These are phyloP conservation scores for Backusella sp. DNA, from an alignment of 192 early-diverging fungal species.

Conservation along the genomic window DNA sequence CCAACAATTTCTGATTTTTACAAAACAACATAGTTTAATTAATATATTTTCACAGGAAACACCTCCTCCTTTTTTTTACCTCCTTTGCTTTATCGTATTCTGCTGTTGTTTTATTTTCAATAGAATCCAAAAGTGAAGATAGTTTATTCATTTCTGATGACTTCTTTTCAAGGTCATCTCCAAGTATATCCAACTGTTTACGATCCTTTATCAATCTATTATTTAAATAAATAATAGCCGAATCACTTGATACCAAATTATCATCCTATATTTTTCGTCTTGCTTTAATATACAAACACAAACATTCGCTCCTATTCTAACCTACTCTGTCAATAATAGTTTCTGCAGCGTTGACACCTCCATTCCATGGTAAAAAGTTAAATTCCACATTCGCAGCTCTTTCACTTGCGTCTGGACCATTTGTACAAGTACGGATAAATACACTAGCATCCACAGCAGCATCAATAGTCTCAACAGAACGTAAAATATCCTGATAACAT, in stretches of 20 bases:
- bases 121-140: slow-evolving; percentile 50
- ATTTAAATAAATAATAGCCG: slow-evolving; percentile 57
- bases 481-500: slow-evolving; percentile 33
- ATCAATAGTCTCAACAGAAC: slow-evolving; percentile 47
- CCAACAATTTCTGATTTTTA: slow-evolving; percentile 48
- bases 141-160: slow-evolving; percentile 50
- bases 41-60: not conserved
- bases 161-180: slow-evolving; percentile 48
- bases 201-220: slow-evolving; percentile 65
- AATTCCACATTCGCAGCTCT: slow-evolving; percentile 21
- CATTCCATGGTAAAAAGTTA: slow-evolving; percentile 36
- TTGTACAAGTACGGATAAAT: slow-evolving; percentile 44
- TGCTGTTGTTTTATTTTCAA: slow-evolving; percentile 26
- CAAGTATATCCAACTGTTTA: slow-evolving; percentile 46
- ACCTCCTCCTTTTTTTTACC: not conserved
- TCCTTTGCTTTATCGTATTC: slow-evolving; percentile 62
- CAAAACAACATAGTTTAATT: not conserved
- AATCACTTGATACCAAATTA: slow-evolving; percentile 57
- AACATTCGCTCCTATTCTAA: not conserved
- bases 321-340: slow-evolving; percentile 32
- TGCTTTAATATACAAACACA: not conserved
- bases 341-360: slow-evolving; percentile 21
- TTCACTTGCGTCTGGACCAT: slow-evolving; percentile 15
- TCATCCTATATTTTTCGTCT: slow-evolving; percentile 23
- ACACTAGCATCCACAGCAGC: slow-evolving; percentile 48